Conservation (phyloP, 495 filamentous ascomycete genomes). For the Hyaloscypha finlandica region DNA sequence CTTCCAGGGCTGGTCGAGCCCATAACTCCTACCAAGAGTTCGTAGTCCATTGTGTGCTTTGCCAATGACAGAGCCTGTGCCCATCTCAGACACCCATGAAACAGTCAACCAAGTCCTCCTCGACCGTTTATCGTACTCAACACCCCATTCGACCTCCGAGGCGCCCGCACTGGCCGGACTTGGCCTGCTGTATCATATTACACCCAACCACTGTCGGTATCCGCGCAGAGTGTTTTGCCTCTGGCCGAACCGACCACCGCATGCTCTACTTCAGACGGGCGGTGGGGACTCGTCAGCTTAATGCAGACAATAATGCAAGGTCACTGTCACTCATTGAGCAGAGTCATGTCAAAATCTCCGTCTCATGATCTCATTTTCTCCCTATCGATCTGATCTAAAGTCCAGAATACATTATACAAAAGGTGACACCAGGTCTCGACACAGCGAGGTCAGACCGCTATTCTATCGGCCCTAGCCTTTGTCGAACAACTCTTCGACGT, state of each 20-base stretch:
- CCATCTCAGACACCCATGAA: conserved; percentile 22
- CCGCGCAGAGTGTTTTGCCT: conserved; percentile 10
- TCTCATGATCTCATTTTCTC: conserved; percentile 12
- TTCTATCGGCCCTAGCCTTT: conserved; percentile 17
- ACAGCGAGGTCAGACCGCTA: not conserved
- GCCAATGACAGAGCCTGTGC: conserved; percentile 18
- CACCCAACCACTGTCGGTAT: not conserved
- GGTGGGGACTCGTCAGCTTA: not conserved
- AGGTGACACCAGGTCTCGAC: conserved; percentile 13
- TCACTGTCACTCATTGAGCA: conserved; percentile 3
- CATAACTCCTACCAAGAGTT: not conserved
- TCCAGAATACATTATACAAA: not conserved
- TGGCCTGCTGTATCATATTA: conserved; percentile 11
- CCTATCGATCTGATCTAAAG: conserved; percentile 15
- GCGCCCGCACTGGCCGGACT: conserved; percentile 14
- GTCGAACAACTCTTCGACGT: not conserved
- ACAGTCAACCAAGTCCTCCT: conserved; percentile 9
- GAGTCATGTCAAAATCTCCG: not conserved
- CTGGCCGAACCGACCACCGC: not conserved
- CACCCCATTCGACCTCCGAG: not conserved
- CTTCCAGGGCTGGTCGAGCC: not conserved
- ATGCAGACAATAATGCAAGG: conserved; percentile 7
- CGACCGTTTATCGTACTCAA: not conserved
- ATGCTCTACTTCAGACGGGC: conserved; percentile 10
- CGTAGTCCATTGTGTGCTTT: not conserved